Percentiles rank a stretch among this genome's conserved stretches.
Evolutionary conservation across 2,329 filamentous ascomycete species (phyloP).

Genomic region (Sporothrix dimorphospora): DNA sequence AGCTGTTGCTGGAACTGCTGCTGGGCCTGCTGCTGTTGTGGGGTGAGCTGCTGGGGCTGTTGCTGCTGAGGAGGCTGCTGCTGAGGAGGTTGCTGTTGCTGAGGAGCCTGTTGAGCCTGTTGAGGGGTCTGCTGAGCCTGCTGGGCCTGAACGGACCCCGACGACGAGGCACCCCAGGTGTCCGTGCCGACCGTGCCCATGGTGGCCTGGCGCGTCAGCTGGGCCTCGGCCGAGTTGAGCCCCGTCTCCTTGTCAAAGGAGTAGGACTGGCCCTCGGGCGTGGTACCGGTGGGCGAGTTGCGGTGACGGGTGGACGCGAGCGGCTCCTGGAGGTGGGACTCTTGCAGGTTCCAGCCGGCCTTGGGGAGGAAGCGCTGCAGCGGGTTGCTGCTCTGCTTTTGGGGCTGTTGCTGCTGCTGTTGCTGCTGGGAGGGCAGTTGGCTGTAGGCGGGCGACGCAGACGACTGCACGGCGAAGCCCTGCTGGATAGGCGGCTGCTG

Average conservation of each 20-base stretch:
- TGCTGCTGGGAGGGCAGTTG: constrained; percentile 20
- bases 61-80: constrained; percentile 11
- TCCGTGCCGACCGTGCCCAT: not conserved
- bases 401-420: constrained; percentile 25
- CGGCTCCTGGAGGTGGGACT: constrained; percentile 58
- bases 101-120: constrained; percentile 15
- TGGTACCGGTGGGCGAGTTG: constrained; percentile 38
- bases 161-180: not conserved
- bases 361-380: constrained; percentile 48
- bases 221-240: constrained; percentile 29
- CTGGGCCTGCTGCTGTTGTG: constrained; percentile 24
- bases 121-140: constrained; percentile 1
- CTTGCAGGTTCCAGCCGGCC: constrained; percentile 58
- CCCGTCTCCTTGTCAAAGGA: constrained; percentile 59
- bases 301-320: constrained; percentile 45
- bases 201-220: constrained; percentile 17
- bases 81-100: constrained; percentile 19
- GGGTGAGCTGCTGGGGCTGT: constrained; percentile 11
- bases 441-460: not conserved
- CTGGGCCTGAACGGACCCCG: not conserved
- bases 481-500: constrained; percentile 12
- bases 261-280: constrained; percentile 37
- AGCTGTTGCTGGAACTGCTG: constrained; percentile 9
- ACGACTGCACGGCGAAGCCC: not conserved
- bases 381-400: constrained; percentile 39